Base-by-base conservation (phyloP, 352 stramenopile species). In the Globisporangium canariense region DNA sequence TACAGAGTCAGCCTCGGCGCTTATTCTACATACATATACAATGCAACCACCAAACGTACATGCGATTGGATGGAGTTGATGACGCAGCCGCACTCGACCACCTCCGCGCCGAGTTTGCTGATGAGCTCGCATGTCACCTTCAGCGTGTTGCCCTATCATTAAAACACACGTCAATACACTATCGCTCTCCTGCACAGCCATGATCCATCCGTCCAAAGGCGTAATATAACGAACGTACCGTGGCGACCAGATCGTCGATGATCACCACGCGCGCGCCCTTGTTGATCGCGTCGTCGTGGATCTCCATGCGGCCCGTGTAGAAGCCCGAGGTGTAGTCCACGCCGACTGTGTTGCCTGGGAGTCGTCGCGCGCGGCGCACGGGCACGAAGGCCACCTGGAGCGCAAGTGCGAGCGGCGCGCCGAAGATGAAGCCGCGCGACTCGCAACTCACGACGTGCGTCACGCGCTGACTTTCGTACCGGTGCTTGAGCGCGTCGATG, bases 401-500 rank as follows among this genome's bases (percentile, higher is more conserved):
- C 36, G 83, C 86, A 13, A 94, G 68, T 18, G 86, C 86, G 52
- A 94, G 64, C 34, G 86, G 86, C 11, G 86, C 77, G 0, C 83
- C 86, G 54, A 94, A 94, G 73, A 94, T 91, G 61, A 94, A 92
- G 3, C 86, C 83, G 56, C 86, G 75, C 38, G 83, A 86, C 63
- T 94, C 83, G 60, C 73, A 88, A 67, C 86, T 93, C 30, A 91
- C 86, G n/a, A 94, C 65, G 70, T 94, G 83, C 7, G 86, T 90
- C 77, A 94, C 82, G 40, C 71, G 45, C 59, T 88, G 57, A 67
- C 62, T 65, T 14, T 60, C 71, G 60, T 93, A 94, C 9, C 86
- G 78, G 34, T 76, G 62, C 46, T 67, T 73, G 30, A 94, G 79
- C n/a, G 83, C 82, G 58, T 93, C 79, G 57, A 94, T 89, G 34